These are phyloP conservation scores for Uronychia binucleata DNA, from an alignment of 73 alveolate species.

Conservation along the genomic window DNA sequence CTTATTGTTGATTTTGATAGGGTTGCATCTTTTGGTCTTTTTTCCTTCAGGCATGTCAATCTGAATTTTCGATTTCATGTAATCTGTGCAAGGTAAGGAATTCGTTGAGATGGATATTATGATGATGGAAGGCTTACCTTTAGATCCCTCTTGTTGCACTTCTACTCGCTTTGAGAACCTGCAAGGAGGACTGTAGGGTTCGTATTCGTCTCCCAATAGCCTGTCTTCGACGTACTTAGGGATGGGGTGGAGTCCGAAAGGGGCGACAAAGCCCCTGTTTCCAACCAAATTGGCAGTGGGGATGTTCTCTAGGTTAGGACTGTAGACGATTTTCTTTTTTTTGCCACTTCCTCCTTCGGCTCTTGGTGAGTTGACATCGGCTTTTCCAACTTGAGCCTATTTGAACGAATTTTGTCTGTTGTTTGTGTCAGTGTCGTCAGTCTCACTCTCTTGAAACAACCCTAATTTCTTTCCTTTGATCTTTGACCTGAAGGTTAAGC, in stretches of 20 bases:
- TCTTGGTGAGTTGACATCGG: neutral
- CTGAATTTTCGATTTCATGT: neutral
- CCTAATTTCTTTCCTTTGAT: neutral
- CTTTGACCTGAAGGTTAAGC: neutral
- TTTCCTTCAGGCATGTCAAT: neutral
- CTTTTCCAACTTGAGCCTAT: neutral
- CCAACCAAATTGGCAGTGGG: slow-evolving; percentile 1
- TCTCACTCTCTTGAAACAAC: neutral
- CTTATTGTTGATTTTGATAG: neutral
- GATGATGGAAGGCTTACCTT: too few relatives aligned
- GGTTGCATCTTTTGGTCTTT: neutral
- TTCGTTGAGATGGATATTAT: too few relatives aligned
- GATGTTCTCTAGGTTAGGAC: neutral
- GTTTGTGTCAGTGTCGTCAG: neutral
- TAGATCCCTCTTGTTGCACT: neutral
- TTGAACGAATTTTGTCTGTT: neutral
- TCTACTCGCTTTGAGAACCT: neutral
- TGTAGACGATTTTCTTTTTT: neutral
- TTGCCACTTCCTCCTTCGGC: neutral
- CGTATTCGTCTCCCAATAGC: neutral
- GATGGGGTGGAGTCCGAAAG: neutral
- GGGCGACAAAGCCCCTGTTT: neutral
- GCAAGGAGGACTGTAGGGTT: neutral
- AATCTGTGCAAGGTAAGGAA: neutral
- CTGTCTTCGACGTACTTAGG: neutral